Evolutionary conservation across 257 asterid genomes (phyloP), one percentile per base, ranked within the genome.

Genomic region (Solanum habrochaites): DNA sequence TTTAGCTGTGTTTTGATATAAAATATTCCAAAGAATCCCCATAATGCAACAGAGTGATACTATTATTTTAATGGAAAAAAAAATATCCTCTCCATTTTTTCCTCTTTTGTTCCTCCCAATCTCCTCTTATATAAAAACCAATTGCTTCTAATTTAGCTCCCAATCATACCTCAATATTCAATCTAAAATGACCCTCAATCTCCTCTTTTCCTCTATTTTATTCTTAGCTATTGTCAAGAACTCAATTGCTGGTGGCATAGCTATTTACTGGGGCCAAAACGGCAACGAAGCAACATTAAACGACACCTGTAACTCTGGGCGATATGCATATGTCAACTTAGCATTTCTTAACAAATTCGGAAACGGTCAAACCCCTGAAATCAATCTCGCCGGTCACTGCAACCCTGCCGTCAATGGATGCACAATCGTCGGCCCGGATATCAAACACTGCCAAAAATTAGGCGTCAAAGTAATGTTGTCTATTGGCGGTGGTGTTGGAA

Each of bases 201-300:
- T 89, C 49, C 35, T 86, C 35, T 29, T 52, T 6, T 39, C 75
- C 69, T 85, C 88, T 31, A 83, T 91, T 88, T 40, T 92, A 83
- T 31, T 86, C 49, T 35, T 86, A 2, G 85, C 69, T 20, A 15
- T 86, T 37, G 73, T 90, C 88, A 10, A 20, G 20, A n/a, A 81
- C 84, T 66, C 91, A 6, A 21, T 87, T 32, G 85, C 87, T 29
- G 86, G 82, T 11, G 95, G 94, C 72, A 93, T 93, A 40, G 91
- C 92, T 35, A 74, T 86, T 85, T 94, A 94, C 90, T 94, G 95
- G 96, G 98, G 96, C 82, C 96, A 94, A 85, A 85, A 89, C 86
- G 94, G 93, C 15, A 27, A 45, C 7, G 95, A 93, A 90, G 95
- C 94, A 1, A 52, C 81, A 82, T 89, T 94, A 23, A 69, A 90